Conservation (phyloP, 495 filamentous ascomycete species). For the Lentithecium fluviatile region DNA sequence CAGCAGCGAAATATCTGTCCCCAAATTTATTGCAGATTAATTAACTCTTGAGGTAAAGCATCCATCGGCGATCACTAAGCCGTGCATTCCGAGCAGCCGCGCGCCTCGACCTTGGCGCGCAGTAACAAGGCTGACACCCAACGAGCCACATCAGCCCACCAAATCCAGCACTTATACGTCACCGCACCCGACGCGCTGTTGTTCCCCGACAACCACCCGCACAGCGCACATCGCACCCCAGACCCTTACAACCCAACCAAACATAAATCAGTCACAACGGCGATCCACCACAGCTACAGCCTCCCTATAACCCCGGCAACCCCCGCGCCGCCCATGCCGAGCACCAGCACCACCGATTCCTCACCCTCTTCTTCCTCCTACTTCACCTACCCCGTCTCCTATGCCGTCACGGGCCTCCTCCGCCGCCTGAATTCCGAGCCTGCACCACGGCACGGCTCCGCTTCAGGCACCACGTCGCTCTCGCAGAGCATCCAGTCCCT, state of each 20-base stretch:
- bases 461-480: conserved; percentile 23
- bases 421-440: conserved; percentile 43
- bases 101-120: too few relatives aligned
- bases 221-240: neutral
- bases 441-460: neutral
- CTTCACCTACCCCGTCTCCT: conserved; percentile 44
- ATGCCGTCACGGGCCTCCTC: conserved; percentile 40
- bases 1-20: neutral
- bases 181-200: neutral
- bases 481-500: conserved; percentile 28
- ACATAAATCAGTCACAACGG: neutral
- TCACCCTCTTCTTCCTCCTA: conserved; percentile 33
- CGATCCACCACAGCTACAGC: neutral
- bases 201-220: neutral
- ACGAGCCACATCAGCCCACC: conserved; percentile 10
- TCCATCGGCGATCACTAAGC: neutral
- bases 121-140: too few relatives aligned
- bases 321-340: conserved; percentile 27
- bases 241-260: neutral
- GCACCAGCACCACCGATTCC: conserved; percentile 22
- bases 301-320: neutral
- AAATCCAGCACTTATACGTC: neutral
- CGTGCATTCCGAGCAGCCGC: neutral
- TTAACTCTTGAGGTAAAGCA: too few relatives aligned
- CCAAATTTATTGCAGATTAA: neutral